Evolutionary conservation across 1,284 basidiomycete genomes (phyloP), one percentile per base, ranked within the genome.

Genomic region (Earliella scabrosa): DNA sequence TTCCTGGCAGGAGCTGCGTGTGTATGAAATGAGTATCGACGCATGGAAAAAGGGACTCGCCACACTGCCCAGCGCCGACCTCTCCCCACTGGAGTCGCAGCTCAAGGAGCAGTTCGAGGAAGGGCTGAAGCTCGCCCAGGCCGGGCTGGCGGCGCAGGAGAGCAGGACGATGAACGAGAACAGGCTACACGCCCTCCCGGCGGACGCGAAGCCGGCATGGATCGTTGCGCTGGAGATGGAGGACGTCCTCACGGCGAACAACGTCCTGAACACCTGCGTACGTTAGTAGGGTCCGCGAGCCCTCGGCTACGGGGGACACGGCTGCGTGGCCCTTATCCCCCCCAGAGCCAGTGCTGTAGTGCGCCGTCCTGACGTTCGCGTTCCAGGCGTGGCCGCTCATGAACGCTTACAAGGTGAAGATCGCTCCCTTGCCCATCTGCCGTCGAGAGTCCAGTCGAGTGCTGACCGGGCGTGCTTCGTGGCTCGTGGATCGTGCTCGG

Each of bases 321-420:
- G n/a, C n/a, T n/a, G n/a, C n/a, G n/a, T n/a, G n/a, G n/a, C n/a
- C n/a, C n/a, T n/a, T n/a, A n/a, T n/a, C n/a, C n/a, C n/a, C n/a
- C n/a, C n/a, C n/a, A n/a, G n/a, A n/a, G n/a, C n/a, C n/a, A n/a
- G n/a, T n/a, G n/a, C n/a, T n/a, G n/a, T n/a, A n/a, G n/a, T n/a
- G 24, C 26, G 34, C 41, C 35, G 16, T 29, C 38, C 50, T 45
- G 20, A 45, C 20, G 26, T 18, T 35, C 20, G 29, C 32, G 23
- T 39, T 21, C n/a, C 49, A 75, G 71, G 73, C 71, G 21, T 76
- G 73, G 73, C 66, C 71, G 14, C 71, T 77, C 26, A 58, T 66
- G 50, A 50, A 50, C 40, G 74, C 74, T 0, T 66, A 72, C 53
- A 63, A 68, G 56, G 73, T 73, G 52, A 48, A 29, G 52, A 45